Percentiles rank a stretch among this genome's conserved stretches.
Conservation (phyloP, 1,284 basidiomycete genomes). For the Polyporus tsugae region DNA sequence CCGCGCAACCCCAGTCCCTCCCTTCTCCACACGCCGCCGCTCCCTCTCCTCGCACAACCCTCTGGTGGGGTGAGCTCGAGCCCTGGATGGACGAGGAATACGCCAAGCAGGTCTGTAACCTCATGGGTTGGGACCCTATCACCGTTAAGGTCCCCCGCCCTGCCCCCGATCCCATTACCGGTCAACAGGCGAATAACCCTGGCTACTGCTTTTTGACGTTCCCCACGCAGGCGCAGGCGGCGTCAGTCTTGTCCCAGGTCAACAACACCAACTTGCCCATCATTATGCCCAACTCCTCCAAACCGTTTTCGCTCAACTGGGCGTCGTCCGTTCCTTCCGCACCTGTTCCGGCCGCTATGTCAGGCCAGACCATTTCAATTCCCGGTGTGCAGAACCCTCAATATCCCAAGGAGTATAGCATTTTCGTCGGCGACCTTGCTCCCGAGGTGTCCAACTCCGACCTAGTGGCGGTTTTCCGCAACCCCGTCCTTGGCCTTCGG, state of each 20-base stretch:
- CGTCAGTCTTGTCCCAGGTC: slow-evolving; percentile 75
- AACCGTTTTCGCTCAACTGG: slow-evolving; percentile 83
- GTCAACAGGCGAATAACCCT: slow-evolving; percentile 78
- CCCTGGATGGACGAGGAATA: slow-evolving; percentile 95
- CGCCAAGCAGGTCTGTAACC: slow-evolving; percentile 78
- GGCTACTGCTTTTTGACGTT: slow-evolving; percentile 91
- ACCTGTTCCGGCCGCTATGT: slow-evolving; percentile 47
- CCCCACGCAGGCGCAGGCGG: slow-evolving; percentile 73
- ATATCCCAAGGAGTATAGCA: slow-evolving; percentile 85
- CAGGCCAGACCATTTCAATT: slow-evolving; percentile 42
- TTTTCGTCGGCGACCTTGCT: slow-evolving; percentile 91
- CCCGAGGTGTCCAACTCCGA: slow-evolving; percentile 92
- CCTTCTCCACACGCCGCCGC: slow-evolving; percentile 37
- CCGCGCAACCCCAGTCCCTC: slow-evolving; percentile 38
- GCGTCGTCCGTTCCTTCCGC: slow-evolving; percentile 68
- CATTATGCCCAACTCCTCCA: slow-evolving; percentile 83
- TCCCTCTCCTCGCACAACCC: slow-evolving; percentile 48
- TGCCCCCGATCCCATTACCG: slow-evolving; percentile 62
- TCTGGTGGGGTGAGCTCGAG: slow-evolving; percentile 86
- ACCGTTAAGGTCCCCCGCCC: slow-evolving; percentile 75
- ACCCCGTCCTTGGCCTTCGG: slow-evolving; percentile 82
- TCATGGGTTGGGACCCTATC: slow-evolving; percentile 83
- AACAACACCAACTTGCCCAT: slow-evolving; percentile 54
- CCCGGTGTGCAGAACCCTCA: slow-evolving; percentile 55
- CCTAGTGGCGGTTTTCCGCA: slow-evolving; percentile 87